phyloP scores from a whole-genome alignment of 768 basidiomycete genomes.

The Serendipita sp. region DNA sequence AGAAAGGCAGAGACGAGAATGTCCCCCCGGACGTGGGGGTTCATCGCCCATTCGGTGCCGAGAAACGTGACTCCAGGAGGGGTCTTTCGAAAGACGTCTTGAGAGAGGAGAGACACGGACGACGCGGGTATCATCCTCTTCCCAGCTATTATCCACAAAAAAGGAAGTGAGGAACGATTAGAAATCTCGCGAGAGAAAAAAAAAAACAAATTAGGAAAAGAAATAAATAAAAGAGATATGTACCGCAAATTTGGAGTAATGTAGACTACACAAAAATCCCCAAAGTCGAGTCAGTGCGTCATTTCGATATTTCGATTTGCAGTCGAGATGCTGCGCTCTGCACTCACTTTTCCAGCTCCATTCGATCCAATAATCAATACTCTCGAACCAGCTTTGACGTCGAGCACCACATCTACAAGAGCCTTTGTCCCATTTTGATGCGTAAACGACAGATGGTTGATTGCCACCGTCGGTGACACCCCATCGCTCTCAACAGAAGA shows the following conservation, averaged over 20 bases:
- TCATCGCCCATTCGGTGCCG: conserved; percentile 97
- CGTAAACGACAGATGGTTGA: neutral
- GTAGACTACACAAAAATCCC: conserved; percentile 51
- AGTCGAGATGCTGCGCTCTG: neutral
- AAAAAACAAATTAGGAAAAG: neutral
- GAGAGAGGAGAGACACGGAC: neutral
- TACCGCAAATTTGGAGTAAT: conserved; percentile 60
- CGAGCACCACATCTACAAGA: conserved; percentile 46
- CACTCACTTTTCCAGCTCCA: conserved; percentile 45
- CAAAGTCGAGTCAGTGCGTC: neutral
- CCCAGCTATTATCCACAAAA: conserved; percentile 54
- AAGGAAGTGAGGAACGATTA: conserved; percentile 47
- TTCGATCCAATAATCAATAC: conserved; percentile 86
- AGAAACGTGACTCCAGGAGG: conserved; percentile 58
- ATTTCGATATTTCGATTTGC: conserved; percentile 30
- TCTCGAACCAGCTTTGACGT: conserved; percentile 57
- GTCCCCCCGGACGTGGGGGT: conserved; percentile 88
- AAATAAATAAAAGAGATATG: neutral
- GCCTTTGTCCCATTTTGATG: conserved; percentile 19
- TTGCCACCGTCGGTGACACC: neutral
- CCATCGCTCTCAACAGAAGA: neutral
- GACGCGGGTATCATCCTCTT: conserved; percentile 13
- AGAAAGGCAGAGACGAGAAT: conserved; percentile 86
- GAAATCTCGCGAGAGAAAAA: conserved; percentile 50
- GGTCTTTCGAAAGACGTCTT: conserved; percentile 10